A percentile compares a stretch with the other conserved stretches of the same genome.
phyloP scores from a whole-genome alignment of 345 rosid species.

The Sonneratia alba region DNA sequence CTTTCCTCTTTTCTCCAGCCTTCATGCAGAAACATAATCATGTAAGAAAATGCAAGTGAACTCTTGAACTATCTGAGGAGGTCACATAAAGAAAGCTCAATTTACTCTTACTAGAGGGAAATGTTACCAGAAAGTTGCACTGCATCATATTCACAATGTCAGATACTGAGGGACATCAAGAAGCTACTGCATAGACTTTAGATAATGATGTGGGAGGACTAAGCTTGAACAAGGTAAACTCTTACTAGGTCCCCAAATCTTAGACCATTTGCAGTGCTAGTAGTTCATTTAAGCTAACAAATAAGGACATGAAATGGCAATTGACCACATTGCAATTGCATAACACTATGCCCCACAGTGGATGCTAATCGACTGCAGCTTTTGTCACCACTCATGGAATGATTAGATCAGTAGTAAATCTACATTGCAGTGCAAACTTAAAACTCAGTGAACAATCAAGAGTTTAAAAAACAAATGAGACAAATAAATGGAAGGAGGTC shows the following conservation, averaged over 20 bases:
- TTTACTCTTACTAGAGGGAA: neutral
- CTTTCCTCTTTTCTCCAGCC: slow-evolving; percentile 98
- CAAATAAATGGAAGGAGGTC: neutral
- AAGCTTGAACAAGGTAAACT: neutral
- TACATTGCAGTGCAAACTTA: neutral
- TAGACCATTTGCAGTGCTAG: neutral
- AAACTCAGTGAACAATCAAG: neutral
- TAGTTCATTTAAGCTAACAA: neutral
- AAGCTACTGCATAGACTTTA: too few species aligned
- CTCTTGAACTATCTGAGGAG: neutral
- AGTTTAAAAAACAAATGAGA: neutral
- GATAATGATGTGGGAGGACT: neutral
- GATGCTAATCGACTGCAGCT: neutral
- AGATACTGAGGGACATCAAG: too few species aligned
- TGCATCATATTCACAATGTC: too few species aligned
- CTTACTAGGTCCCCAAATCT: neutral
- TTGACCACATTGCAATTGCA: neutral
- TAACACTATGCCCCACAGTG: neutral
- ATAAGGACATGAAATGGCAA: neutral
- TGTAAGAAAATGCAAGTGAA: neutral
- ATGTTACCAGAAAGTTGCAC: neutral
- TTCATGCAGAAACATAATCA: slow-evolving; percentile 17
- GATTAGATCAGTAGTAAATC: neutral
- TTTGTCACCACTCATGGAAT: too few species aligned
- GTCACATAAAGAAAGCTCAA: neutral